These are phyloP conservation scores for Neoarthrinium moseri DNA, from an alignment of 2,329 filamentous ascomycete species.

Conservation along the genomic window DNA sequence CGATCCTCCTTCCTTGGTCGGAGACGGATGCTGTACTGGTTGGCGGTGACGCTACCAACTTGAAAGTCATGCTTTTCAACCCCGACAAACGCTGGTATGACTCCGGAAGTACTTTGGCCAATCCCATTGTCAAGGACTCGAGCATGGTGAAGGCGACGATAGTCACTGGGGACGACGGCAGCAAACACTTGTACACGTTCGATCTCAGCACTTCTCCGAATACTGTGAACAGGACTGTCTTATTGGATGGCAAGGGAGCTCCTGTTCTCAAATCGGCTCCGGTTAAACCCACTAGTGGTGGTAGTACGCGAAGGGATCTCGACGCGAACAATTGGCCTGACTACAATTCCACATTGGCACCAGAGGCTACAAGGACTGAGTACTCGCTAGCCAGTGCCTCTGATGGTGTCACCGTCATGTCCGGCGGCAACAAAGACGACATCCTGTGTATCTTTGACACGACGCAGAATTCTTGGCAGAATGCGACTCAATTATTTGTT, in stretches of 20 bases:
- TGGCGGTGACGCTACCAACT: conserved; percentile 68
- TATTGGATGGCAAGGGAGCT: conserved; percentile 61
- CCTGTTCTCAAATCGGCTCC: conserved; percentile 46
- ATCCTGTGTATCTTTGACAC: conserved; percentile 77
- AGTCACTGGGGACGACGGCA: conserved; percentile 71
- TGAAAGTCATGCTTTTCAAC: conserved; percentile 71
- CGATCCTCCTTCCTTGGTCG: conserved; percentile 75
- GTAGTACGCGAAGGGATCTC: conserved; percentile 40
- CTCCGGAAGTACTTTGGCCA: conserved; percentile 62
- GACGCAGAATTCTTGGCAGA: conserved; percentile 73
- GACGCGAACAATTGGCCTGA: conserved; percentile 67
- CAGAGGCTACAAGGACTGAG: conserved; percentile 60
- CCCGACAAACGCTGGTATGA: conserved; percentile 62
- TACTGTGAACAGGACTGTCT: conserved; percentile 65
- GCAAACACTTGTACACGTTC: conserved; percentile 77
- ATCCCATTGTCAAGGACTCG: conserved; percentile 58
- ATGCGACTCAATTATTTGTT: conserved; percentile 63
- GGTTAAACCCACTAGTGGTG: conserved; percentile 23
- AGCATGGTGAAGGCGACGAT: conserved; percentile 60
- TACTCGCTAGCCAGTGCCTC: conserved; percentile 70
- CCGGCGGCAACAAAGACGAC: conserved; percentile 68
- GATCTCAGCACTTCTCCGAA: conserved; percentile 75
- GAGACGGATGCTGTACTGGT: conserved; percentile 69
- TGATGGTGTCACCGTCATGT: conserved; percentile 70
- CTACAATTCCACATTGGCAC: conserved; percentile 76